Conservation (phyloP, 2,329 filamentous ascomycete genomes). For the Cladorrhinum sp. region DNA sequence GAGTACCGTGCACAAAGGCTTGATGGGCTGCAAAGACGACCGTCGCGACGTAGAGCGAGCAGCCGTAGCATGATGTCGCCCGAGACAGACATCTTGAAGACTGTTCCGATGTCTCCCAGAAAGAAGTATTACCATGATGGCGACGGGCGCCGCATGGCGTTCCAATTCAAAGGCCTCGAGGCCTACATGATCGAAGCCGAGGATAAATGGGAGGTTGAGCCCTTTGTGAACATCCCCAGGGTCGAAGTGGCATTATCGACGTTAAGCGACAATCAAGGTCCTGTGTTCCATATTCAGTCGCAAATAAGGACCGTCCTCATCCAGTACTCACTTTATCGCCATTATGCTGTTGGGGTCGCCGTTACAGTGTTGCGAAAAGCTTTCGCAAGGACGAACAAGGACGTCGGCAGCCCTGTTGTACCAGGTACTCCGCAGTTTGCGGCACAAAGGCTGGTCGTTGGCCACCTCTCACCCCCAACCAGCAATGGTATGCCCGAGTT, state of each 20-base stretch:
- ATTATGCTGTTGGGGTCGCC: slow-evolving; percentile 85
- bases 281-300: slow-evolving; percentile 82
- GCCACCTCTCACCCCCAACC: slow-evolving; percentile 25
- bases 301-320: slow-evolving; percentile 74
- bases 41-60: slow-evolving; percentile 66
- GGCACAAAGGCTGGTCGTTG: slow-evolving; percentile 25
- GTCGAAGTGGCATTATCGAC: slow-evolving; percentile 87
- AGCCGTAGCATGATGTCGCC: slow-evolving; percentile 67
- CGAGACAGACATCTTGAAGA: slow-evolving; percentile 60
- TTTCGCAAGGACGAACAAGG: slow-evolving; percentile 54
- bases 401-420: slow-evolving; percentile 33
- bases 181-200: slow-evolving; percentile 85
- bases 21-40: slow-evolving; percentile 58
- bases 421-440: background rate
- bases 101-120: slow-evolving; percentile 50
- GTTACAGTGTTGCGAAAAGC: slow-evolving; percentile 69
- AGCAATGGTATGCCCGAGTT: slow-evolving; percentile 31
- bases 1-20: slow-evolving; percentile 84
- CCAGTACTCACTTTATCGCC: slow-evolving; percentile 89
- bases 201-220: slow-evolving; percentile 79
- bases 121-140: slow-evolving; percentile 56
- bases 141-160: slow-evolving; percentile 77
- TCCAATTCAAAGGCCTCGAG: slow-evolving; percentile 82
- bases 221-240: slow-evolving; percentile 80
- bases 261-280: slow-evolving; percentile 79